Percentiles rank a stretch among this genome's conserved stretches.
Evolutionary conservation across 1,139 yeast genomes (phyloP).

Genomic region (Pichia sp.): DNA sequence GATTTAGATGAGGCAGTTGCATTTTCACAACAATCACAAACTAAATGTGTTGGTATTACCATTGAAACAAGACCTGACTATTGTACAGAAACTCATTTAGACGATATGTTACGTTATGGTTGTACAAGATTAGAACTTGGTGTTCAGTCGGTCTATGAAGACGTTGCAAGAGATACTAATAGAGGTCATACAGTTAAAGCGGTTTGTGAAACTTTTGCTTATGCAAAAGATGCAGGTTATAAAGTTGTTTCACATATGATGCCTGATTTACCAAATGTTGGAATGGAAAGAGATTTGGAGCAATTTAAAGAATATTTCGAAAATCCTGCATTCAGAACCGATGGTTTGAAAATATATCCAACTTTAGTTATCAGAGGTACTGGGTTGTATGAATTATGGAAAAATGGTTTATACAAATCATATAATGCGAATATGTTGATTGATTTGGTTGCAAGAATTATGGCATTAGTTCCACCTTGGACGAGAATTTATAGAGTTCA

Average conservation of each 20-base stretch:
- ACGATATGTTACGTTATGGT: constrained; percentile 94
- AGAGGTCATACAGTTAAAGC: constrained; percentile 97
- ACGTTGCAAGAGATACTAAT: constrained; percentile 96
- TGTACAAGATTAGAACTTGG: constrained; percentile 97
- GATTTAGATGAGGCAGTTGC: constrained; percentile 86
- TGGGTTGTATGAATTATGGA: constrained; percentile 95
- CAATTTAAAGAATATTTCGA: constrained; percentile 96
- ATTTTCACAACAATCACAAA: constrained; percentile 88
- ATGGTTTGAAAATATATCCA: constrained; percentile 92
- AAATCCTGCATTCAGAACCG: constrained; percentile 95
- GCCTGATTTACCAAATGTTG: constrained; percentile 99
- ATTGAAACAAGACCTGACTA: constrained; percentile 98
- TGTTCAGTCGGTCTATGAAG: constrained; percentile 95
- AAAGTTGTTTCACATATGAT: constrained; percentile 98
- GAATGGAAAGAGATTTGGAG: constrained; percentile 95
- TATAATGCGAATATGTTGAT: constrained; percentile 92
- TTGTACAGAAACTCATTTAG: constrained; percentile 91
- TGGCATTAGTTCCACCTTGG: constrained; percentile 99
- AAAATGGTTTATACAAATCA: constrained; percentile 88
- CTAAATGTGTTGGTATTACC: constrained; percentile 97
- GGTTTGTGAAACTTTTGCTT: constrained; percentile 91
- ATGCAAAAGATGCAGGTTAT: constrained; percentile 96
- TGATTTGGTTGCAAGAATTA: constrained; percentile 88
- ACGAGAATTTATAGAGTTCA: constrained; percentile 97
- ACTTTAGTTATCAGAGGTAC: constrained; percentile 97